These are phyloP conservation scores for Hygrocybe punicea DNA, from an alignment of 768 basidiomycete genomes.

Conservation along the genomic window DNA sequence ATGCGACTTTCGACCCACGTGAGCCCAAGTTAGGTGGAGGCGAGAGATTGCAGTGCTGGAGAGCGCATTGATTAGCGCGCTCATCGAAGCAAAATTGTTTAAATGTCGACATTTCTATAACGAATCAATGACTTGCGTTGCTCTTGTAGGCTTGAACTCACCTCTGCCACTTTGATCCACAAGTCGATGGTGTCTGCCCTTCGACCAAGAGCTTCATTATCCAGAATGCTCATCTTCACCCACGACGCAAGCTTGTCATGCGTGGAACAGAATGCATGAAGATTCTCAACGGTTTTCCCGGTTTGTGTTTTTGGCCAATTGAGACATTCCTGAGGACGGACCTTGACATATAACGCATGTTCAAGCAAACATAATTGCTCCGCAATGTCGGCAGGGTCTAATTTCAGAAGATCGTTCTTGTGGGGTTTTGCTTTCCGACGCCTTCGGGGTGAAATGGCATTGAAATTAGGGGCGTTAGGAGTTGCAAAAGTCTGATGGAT, in stretches of 20 bases:
- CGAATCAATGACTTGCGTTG: constrained; percentile 3
- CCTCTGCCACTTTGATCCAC: constrained; percentile 80
- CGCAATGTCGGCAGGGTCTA: constrained; percentile 68
- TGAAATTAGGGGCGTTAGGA: constrained; percentile 19
- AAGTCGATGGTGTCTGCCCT: constrained; percentile 61
- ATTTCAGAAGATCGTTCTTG: constrained; percentile 59
- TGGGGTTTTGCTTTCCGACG: constrained; percentile 47
- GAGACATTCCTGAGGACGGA: constrained; percentile 73
- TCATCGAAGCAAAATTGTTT: constrained; percentile 67
- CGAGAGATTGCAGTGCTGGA: constrained; percentile 56
- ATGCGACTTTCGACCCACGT: constrained; percentile 48
- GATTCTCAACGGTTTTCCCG: constrained; percentile 38
- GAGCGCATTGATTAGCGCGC: constrained; percentile 61
- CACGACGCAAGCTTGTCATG: constrained; percentile 63
- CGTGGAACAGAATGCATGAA: constrained; percentile 54
- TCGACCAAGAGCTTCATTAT: constrained; percentile 46
- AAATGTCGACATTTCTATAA: constrained; percentile 59
- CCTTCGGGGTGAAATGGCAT: constrained; percentile 31
- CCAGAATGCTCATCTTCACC: constrained; percentile 64
- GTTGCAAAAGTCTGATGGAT: constrained; percentile 41
- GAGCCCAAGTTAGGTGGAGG: constrained; percentile 64
- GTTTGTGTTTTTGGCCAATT: constrained; percentile 49
- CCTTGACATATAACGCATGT: constrained; percentile 61
- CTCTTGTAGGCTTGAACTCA: constrained; percentile 28
- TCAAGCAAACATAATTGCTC: constrained; percentile 81